These are phyloP conservation scores for Steccherinum ochraceum DNA, from an alignment of 768 basidiomycete genomes.

Conservation along the genomic window DNA sequence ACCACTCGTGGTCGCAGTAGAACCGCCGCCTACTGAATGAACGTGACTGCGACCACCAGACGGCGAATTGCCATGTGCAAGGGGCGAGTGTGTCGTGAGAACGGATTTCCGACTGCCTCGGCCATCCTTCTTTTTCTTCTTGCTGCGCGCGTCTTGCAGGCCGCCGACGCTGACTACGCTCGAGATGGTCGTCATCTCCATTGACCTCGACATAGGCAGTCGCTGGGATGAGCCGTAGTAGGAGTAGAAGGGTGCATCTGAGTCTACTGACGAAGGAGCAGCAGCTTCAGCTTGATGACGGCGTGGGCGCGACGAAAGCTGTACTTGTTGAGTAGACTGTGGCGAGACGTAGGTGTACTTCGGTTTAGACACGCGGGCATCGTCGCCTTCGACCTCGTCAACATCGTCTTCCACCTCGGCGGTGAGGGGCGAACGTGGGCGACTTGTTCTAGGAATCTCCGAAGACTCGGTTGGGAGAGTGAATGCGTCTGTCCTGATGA, in stretches of 20 bases:
- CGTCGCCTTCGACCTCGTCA: neutral
- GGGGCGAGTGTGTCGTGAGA: neutral
- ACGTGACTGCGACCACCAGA: neutral
- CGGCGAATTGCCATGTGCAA: neutral
- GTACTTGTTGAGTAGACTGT: too few species aligned
- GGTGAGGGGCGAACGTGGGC: constrained; percentile 11
- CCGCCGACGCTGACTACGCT: constrained; percentile 4
- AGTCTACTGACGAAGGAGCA: too few species aligned
- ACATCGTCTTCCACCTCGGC: constrained; percentile 1
- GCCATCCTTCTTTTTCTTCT: constrained; percentile 1
- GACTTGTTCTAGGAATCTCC: neutral
- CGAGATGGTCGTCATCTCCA: constrained; percentile 13
- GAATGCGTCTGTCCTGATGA: neutral
- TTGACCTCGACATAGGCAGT: constrained; percentile 12
- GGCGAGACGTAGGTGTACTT: neutral
- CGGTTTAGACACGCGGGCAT: neutral
- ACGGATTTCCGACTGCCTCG: neutral
- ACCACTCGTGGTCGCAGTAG: too few species aligned
- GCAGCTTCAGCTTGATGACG: constrained; percentile 5
- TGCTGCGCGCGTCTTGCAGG: neutral
- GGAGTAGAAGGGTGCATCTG: neutral
- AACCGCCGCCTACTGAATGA: too few species aligned
- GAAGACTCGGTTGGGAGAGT: neutral
- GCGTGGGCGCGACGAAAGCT: constrained; percentile 1
- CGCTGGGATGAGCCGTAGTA: neutral